A percentile compares a stretch with the other conserved stretches of the same genome.
These are phyloP conservation scores for Cyclocybe cylindracea DNA, from an alignment of 768 basidiomycete genomes.

Conservation along the genomic window DNA sequence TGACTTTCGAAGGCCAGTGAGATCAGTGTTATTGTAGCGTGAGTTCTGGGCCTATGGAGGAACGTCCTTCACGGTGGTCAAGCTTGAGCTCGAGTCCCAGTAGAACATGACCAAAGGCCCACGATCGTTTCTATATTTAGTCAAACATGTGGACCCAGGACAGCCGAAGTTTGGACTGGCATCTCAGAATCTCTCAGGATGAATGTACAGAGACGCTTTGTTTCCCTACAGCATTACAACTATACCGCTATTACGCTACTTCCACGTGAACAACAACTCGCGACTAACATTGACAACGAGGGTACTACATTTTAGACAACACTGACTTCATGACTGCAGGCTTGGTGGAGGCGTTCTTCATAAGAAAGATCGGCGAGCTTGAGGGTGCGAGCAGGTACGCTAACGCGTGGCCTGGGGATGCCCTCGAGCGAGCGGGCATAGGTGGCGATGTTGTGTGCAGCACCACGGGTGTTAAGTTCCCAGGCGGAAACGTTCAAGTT, in stretches of 20 bases:
- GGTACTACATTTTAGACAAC: neutral
- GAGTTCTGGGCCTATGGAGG: neutral
- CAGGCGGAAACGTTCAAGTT: constrained; percentile 25
- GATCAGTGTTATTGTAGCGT: too few relatives aligned
- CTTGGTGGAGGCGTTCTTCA: constrained; percentile 17
- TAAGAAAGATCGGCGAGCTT: constrained; percentile 10
- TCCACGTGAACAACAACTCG: too few relatives aligned
- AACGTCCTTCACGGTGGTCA: neutral
- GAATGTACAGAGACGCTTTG: too few relatives aligned
- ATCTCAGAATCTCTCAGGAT: too few relatives aligned
- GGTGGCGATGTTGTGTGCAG: constrained; percentile 26
- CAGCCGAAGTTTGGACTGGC: too few relatives aligned
- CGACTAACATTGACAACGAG: too few relatives aligned
- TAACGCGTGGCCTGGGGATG: constrained; percentile 15
- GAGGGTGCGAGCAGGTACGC: constrained; percentile 1
- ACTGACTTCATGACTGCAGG: constrained; percentile 16
- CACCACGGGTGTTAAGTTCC: constrained; percentile 23
- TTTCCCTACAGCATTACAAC: too few relatives aligned
- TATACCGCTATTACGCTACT: too few relatives aligned
- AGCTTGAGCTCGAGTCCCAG: neutral
- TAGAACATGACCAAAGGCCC: neutral
- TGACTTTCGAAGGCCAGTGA: constrained; percentile 1
- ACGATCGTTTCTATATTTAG: neutral
- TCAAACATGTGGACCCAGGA: too few relatives aligned
- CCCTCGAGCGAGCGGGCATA: constrained; percentile 24